Base-by-base conservation (phyloP, 306 rosid species). In the Dryas octopetala region DNA sequence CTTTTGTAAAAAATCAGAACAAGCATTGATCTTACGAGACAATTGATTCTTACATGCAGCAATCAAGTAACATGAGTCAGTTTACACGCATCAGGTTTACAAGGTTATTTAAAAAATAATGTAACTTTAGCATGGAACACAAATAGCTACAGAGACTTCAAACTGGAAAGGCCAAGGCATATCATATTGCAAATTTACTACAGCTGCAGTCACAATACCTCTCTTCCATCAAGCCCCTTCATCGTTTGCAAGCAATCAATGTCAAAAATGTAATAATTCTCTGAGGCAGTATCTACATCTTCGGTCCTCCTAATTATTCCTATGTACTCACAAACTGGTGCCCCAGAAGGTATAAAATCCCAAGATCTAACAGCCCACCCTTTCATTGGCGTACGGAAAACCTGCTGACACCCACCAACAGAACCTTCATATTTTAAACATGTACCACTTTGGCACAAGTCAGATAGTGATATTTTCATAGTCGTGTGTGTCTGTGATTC, bases 281-380 rank as follows among this genome's bases (percentile, higher is more conserved):
- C 95, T 0, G 68, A 76, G 46, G 78, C 81, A 50, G 69, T 87
- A 53, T 92, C 99, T 40, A 88, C 75, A 80, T 95, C 99, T 44
- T 92, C 97, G 17, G 97, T 79, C 85, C 84, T 91, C 70, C 52
- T 80, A 63, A 95, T 86, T 65, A 89, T 70, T 84, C 99, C 99
- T 1, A 84, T 86, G 84, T 95, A 95, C 82, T 95, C 99, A 63
- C 99, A 95, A 50, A 95, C 90, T 16, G 96, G 99, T 53, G 99
- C 97, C 28, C 99, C 99, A 61, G 99, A 84, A 74, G 97, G 99
- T 57, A 95, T 95, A 80, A 92, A 92, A 86, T 95, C 97, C 99
- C 99, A 95, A 19, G 93, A 92, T 79, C 97, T 83, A 57, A 95
- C 99, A 74, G 97, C 99, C 99, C 99, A 95, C 60, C 99, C 99